These are phyloP conservation scores for Tephrocybe sp. DNA, from an alignment of 768 basidiomycete genomes.

Conservation along the genomic window DNA sequence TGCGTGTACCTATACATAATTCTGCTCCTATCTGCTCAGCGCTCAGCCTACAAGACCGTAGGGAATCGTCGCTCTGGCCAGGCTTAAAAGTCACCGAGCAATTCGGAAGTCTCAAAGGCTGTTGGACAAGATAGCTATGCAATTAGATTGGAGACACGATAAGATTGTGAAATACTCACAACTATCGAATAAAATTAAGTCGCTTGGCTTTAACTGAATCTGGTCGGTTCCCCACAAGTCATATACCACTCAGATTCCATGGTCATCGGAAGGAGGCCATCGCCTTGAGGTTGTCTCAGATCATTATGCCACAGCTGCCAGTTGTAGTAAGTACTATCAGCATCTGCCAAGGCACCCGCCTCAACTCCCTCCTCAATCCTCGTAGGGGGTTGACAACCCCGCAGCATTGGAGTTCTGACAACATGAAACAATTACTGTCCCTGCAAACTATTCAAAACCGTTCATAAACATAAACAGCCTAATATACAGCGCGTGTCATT, in stretches of 20 bases:
- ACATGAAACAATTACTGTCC: constrained; percentile 2
- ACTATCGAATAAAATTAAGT: not conserved
- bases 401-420: constrained; percentile 1
- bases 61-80: not conserved
- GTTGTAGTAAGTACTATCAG: not conserved
- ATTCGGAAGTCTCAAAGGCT: not conserved
- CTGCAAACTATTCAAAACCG: not conserved
- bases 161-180: not conserved
- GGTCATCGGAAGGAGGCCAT: not conserved
- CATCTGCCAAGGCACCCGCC: not conserved
- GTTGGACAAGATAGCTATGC: not conserved
- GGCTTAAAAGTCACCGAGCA: not conserved
- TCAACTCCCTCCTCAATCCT: not conserved
- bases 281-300: not conserved
- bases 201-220: not conserved
- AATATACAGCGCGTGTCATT: not conserved
- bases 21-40: too few species aligned
- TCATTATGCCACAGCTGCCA: constrained; percentile 3
- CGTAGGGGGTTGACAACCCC: not conserved
- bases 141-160: not conserved
- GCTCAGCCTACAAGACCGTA: too few species aligned
- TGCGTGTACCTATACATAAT: too few species aligned
- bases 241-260: constrained; percentile 3
- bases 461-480: not conserved
- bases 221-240: not conserved